Base-by-base conservation (phyloP, 2,329 filamentous ascomycete species). In the Fusarium sp. region DNA sequence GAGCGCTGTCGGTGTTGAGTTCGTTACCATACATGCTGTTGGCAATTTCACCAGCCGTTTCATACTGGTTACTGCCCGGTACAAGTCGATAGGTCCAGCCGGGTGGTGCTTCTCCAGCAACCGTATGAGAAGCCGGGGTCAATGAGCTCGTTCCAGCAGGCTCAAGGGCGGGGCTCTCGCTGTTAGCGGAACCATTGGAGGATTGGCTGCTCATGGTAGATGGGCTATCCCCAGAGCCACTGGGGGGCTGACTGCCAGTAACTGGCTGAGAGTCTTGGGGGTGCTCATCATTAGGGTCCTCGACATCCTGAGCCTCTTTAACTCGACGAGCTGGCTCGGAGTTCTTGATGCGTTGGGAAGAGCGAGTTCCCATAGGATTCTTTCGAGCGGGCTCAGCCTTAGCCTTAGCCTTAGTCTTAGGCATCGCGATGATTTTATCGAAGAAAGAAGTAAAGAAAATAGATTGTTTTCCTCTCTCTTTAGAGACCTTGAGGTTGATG, bases 1-100 rank as follows among this genome's bases (percentile, higher is more conserved):
- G 79, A 1, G 84, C 83, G 73, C 86, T 88, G 29, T 88, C 86
- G 25, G 87, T 81, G 38, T 82, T 80, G 25, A 88, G 79, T 4
- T 77, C 75, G 9, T 72, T 65, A 61, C 88, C 87, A 45, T 86
- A 87, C 2, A 81, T 83, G 45, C 83, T 79, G 15, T 76, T 75
- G 9, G 86, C 85, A 18, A 88, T 75, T 7, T 83, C 80, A 58
- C 84, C 84, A 3, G 86, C 87, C 8, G 83, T 29, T 20, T 27
- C 22, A 34, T 20, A 20, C 12, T 27, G 55, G 15, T 45, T 34
- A 29, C 20, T 20, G 30, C 20, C 32, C 42, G 34, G 14, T 43
- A 58, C 40, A 16, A 43, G 52, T 11, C 30, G 24, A 12, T 43
- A 25, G 4, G 57, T 20, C 44, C 38, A 42, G 9, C 40, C 46